A percentile compares a stretch with the other conserved stretches of the same genome.
Conservation (phyloP, 2,329 filamentous ascomycete species). For the Claviceps citrina region DNA sequence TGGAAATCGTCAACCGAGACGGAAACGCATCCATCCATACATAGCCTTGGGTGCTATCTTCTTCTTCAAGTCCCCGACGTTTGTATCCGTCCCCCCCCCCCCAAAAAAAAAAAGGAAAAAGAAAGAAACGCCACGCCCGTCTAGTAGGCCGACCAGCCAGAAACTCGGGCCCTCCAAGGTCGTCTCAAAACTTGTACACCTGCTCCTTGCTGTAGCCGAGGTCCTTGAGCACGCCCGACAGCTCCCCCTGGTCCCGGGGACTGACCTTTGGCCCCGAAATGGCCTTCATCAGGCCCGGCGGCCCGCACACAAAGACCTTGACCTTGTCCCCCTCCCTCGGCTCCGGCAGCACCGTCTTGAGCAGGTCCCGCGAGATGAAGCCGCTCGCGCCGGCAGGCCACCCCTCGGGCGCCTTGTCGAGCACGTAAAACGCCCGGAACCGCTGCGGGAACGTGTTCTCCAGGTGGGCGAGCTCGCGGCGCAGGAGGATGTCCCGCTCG, state of each 20-base stretch:
- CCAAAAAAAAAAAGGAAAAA: too few species aligned
- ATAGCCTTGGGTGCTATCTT: too few species aligned
- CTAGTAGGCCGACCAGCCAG: too few species aligned
- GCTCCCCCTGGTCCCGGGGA: constrained; percentile 86
- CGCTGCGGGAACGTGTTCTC: constrained; percentile 93
- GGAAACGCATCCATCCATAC: too few species aligned
- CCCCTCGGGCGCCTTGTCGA: constrained; percentile 68
- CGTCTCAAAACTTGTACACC: constrained; percentile 73
- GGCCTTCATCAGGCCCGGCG: constrained; percentile 83
- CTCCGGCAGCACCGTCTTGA: constrained; percentile 90
- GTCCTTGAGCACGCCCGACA: constrained; percentile 67
- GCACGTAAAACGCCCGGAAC: constrained; percentile 87
- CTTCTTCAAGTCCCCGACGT: too few species aligned
- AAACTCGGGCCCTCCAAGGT: too few species aligned
- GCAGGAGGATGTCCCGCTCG: constrained; percentile 84
- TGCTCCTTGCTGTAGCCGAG: constrained; percentile 58
- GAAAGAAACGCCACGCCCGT: too few species aligned
- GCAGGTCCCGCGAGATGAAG: constrained; percentile 72
- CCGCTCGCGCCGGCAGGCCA: constrained; percentile 70
- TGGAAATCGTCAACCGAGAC: too few species aligned
- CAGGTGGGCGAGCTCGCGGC: constrained; percentile 66
- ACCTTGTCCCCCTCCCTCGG: constrained; percentile 76
- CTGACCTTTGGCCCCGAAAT: constrained; percentile 81
- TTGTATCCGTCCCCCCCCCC: too few species aligned
- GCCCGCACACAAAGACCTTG: constrained; percentile 94